These are phyloP conservation scores for Russula abietina DNA, from an alignment of 768 basidiomycete genomes.

Conservation along the genomic window DNA sequence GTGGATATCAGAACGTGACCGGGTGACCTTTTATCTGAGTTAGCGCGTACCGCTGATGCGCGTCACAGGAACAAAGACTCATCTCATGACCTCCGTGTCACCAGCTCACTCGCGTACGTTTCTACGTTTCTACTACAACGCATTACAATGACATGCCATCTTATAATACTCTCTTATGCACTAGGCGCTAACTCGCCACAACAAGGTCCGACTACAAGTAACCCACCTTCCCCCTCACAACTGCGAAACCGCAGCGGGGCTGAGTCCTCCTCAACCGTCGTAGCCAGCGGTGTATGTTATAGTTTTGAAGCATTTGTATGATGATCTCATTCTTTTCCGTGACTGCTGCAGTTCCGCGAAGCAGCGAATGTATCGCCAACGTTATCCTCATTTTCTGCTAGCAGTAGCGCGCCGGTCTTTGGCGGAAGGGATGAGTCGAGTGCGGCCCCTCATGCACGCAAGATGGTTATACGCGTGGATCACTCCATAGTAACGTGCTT, in stretches of 20 bases:
- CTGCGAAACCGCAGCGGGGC: conserved; percentile 10
- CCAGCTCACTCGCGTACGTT: conserved; percentile 15
- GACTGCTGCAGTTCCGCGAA: conserved; percentile 12
- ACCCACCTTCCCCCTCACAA: conserved; percentile 3
- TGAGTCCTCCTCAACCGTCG: conserved; percentile 9
- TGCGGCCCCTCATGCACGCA: conserved; percentile 30
- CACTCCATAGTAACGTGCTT: conserved; percentile 66
- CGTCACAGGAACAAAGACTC: background rate
- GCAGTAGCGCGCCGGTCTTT: background rate
- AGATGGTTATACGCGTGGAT: conserved; percentile 53
- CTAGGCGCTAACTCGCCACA: background rate
- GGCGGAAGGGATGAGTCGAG: conserved; percentile 3
- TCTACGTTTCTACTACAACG: too few relatives aligned
- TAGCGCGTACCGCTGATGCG: conserved; percentile 12
- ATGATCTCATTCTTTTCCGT: background rate
- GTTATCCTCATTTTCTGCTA: conserved; percentile 16
- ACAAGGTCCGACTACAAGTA: background rate
- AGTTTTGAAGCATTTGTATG: background rate
- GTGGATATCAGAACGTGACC: conserved; percentile 19
- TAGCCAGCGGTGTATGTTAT: conserved; percentile 16
- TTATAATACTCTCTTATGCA: background rate
- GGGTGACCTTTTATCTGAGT: conserved; percentile 16
- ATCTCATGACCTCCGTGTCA: background rate
- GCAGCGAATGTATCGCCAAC: conserved; percentile 17
- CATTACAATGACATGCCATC: background rate